Evolutionary conservation across 2,329 filamentous ascomycete species (phyloP).

Genomic region (Neopestalotiopsis sp.): DNA sequence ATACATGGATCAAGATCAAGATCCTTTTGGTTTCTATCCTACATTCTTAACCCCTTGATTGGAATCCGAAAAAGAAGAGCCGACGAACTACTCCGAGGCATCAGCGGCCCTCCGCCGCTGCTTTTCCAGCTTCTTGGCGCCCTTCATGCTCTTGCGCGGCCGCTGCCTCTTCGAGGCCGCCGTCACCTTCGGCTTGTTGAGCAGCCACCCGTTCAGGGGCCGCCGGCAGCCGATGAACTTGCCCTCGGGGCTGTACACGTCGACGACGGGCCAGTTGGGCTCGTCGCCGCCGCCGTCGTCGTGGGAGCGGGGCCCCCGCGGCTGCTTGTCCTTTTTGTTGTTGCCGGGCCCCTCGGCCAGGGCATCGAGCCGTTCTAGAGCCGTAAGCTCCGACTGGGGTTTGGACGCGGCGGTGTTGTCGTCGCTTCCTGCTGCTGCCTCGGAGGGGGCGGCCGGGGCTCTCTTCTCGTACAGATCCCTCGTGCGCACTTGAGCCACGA

Average conservation of each 20-base stretch:
- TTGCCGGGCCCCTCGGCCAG: slow-evolving; percentile 13
- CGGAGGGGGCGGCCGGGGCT: slow-evolving; percentile 16
- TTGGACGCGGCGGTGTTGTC: slow-evolving; percentile 14
- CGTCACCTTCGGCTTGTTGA: slow-evolving; percentile 60
- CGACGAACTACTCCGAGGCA: not conserved
- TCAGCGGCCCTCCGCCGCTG: slow-evolving; percentile 29
- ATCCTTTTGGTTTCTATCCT: not conserved
- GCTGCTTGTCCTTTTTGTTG: slow-evolving; percentile 18
- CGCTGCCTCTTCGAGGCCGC: slow-evolving; percentile 55
- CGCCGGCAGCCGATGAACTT: slow-evolving; percentile 70
- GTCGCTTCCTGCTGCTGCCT: not conserved
- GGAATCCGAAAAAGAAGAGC: not conserved
- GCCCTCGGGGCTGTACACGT: slow-evolving; percentile 87
- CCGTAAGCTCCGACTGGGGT: slow-evolving; percentile 23
- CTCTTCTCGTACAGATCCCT: slow-evolving; percentile 46
- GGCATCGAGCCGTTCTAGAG: slow-evolving; percentile 28
- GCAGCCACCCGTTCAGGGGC: slow-evolving; percentile 75
- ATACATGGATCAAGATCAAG: too few species aligned
- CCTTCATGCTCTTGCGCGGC: slow-evolving; percentile 74
- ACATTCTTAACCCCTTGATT: not conserved
- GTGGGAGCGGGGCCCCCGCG: slow-evolving; percentile 19
- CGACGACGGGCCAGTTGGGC: slow-evolving; percentile 70
- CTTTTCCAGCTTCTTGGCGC: slow-evolving; percentile 59
- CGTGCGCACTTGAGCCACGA: slow-evolving; percentile 79
- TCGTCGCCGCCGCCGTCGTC: slow-evolving; percentile 28